A percentile compares a stretch with the other conserved stretches of the same genome.
Evolutionary conservation across 805 yeast species (phyloP).

Genomic region (Candida germanica): DNA sequence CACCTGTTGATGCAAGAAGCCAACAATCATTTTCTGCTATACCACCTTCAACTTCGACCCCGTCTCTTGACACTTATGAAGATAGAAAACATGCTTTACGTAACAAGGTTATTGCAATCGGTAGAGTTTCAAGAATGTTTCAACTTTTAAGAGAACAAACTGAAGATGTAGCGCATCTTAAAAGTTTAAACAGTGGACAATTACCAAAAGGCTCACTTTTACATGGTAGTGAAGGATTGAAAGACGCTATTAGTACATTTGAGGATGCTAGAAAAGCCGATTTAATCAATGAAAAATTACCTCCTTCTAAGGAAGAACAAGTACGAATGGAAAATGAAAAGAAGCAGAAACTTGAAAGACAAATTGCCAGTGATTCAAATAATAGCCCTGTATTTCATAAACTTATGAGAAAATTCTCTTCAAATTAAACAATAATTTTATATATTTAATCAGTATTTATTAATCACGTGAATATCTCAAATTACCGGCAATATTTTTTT

Average conservation of each 20-base stretch:
- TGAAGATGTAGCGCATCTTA: constrained; percentile 78
- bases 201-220: constrained; percentile 84
- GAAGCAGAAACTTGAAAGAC: constrained; percentile 39
- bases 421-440: too few species aligned
- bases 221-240: constrained; percentile 79
- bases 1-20: constrained; percentile 13
- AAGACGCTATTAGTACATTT: constrained; percentile 64
- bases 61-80: constrained; percentile 19
- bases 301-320: constrained; percentile 69
- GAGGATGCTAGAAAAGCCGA: constrained; percentile 84
- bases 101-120: constrained; percentile 91
- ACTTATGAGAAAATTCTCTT: constrained; percentile 36
- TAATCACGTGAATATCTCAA: too few species aligned
- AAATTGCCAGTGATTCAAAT: constrained; percentile 27
- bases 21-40: constrained; percentile 3
- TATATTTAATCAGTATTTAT: too few species aligned
- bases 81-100: constrained; percentile 54
- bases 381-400: constrained; percentile 37
- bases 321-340: constrained; percentile 44
- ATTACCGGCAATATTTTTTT: too few species aligned
- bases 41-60: constrained; percentile 5
- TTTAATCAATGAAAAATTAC: constrained; percentile 79
- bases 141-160: constrained; percentile 83
- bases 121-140: constrained; percentile 92
- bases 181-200: constrained; percentile 66